Conservation (phyloP, 345 rosid species). For the Gossypium australe region DNA sequence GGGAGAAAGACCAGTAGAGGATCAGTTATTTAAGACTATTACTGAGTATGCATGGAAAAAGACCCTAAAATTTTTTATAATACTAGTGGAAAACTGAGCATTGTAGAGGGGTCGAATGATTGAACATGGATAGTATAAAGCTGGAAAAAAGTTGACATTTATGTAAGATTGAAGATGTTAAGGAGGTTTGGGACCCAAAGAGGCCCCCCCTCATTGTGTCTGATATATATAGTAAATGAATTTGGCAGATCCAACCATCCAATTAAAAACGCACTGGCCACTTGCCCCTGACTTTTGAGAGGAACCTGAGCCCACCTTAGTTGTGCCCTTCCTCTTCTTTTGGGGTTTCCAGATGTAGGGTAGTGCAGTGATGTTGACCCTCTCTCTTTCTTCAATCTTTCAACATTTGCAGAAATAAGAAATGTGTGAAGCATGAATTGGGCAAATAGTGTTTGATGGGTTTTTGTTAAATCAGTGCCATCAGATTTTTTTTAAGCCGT, state of each 20-base stretch:
- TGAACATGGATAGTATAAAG: neutral
- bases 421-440: too few species aligned
- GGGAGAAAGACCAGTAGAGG: neutral
- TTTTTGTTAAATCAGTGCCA: too few species aligned
- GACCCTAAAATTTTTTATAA: neutral
- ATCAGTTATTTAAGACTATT: neutral
- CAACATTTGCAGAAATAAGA: too few species aligned
- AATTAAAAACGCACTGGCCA: neutral
- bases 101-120: neutral
- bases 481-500: too few species aligned
- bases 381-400: too few species aligned
- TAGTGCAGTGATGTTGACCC: neutral
- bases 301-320: neutral
- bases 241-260: neutral
- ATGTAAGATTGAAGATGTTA: constrained; percentile 13
- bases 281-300: neutral
- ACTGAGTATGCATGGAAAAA: neutral
- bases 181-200: constrained; percentile 12
- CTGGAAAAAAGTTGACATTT: neutral
- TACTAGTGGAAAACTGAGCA: neutral
- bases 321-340: neutral
- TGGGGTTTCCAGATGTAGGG: neutral
- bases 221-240: neutral
- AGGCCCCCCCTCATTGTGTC: neutral
- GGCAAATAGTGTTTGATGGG: too few species aligned